These are phyloP conservation scores for Brassica hybrid DNA, from an alignment of 441 rosid genomes.

Conservation along the genomic window DNA sequence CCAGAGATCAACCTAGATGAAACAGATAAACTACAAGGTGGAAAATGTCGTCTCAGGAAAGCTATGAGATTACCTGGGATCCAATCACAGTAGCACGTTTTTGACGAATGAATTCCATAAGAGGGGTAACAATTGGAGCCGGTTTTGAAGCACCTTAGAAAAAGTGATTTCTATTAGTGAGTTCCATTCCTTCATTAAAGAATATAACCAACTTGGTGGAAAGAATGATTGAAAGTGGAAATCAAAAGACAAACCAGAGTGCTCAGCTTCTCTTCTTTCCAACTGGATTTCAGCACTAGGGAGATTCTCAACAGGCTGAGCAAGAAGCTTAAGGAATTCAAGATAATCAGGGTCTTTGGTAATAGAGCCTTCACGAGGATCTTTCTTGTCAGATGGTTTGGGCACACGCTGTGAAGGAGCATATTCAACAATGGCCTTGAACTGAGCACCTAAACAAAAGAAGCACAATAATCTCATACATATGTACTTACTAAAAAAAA, in stretches of 20 bases:
- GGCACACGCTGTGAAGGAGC: constrained; percentile 79
- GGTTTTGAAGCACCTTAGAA: constrained; percentile 53
- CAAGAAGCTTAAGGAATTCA: constrained; percentile 75
- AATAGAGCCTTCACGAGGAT: constrained; percentile 81
- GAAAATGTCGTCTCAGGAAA: neutral
- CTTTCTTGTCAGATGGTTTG: constrained; percentile 51
- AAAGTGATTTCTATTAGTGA: constrained; percentile 4
- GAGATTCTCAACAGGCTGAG: constrained; percentile 72
- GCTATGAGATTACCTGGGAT: constrained; percentile 49
- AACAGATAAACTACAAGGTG: neutral
- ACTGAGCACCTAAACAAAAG: constrained; percentile 57
- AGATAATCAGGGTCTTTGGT: constrained; percentile 74
- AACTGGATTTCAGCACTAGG: constrained; percentile 72
- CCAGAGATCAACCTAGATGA: constrained; percentile 10
- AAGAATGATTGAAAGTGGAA: constrained; percentile 6
- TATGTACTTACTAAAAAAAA: neutral
- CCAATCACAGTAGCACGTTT: constrained; percentile 65
- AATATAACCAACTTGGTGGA: neutral
- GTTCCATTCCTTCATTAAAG: neutral
- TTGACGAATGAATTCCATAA: constrained; percentile 82
- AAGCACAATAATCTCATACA: constrained; percentile 23
- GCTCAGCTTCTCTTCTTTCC: constrained; percentile 77
- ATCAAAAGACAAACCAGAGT: constrained; percentile 58
- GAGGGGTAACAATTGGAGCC: constrained; percentile 63
- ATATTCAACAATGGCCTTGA: constrained; percentile 76